Evolutionary conservation across 257 asterid species (phyloP).

Genomic region (Solanum piurae): DNA sequence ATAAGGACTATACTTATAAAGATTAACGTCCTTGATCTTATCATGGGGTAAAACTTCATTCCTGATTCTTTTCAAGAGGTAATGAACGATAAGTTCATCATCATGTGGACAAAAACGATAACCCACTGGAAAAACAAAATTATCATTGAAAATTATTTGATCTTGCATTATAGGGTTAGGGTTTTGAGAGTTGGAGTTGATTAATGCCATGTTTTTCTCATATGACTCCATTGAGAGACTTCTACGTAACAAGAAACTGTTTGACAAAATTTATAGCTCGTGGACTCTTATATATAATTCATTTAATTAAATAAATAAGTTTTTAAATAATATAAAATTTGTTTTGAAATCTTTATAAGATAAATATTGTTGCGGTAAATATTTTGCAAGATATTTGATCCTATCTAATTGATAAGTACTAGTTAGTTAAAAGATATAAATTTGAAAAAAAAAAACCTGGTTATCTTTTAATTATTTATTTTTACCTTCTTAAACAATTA

Average conservation of each 20-base stretch:
- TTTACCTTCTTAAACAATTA: no score
- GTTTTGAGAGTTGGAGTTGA: background rate
- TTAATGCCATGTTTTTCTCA: background rate
- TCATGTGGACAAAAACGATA: slow-evolving; percentile 5
- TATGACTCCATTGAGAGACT: background rate
- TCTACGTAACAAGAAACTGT: background rate
- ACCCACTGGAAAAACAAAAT: background rate
- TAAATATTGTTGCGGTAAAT: background rate
- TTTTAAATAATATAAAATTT: no score
- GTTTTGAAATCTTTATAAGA: background rate
- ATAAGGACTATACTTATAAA: background rate
- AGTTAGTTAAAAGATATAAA: no score
- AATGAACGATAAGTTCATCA: background rate
- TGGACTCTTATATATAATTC: background rate
- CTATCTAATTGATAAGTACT: background rate
- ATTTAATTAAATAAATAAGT: background rate
- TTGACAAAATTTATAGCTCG: background rate
- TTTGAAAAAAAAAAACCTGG: no score
- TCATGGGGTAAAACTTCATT: background rate
- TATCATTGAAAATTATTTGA: background rate
- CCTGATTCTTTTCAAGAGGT: background rate
- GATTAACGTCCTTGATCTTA: background rate
- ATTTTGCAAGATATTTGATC: no score
- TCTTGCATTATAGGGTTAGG: background rate
- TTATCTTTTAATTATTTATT: no score